Evolutionary conservation across 805 yeast species (phyloP).

Genomic region (Candida wancherniae): DNA sequence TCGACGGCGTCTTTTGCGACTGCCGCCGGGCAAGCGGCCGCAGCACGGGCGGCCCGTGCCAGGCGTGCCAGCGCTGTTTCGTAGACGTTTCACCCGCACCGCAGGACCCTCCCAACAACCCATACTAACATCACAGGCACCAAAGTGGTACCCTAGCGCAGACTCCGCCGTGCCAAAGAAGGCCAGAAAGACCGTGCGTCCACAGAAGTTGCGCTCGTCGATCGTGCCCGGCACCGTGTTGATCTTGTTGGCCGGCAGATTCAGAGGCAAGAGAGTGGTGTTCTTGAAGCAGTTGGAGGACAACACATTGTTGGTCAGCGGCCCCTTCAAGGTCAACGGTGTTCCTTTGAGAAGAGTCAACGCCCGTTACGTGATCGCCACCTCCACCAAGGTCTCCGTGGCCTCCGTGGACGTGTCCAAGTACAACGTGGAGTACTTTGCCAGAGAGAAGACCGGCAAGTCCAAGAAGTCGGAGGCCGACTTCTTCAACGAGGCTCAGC

Average conservation of each 20-base stretch:
- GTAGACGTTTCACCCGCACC: too few relatives aligned
- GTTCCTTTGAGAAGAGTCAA: slow-evolving; percentile 99
- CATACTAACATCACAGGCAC: slow-evolving; percentile 47
- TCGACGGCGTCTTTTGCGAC: too few relatives aligned
- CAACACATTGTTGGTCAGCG: slow-evolving; percentile 94
- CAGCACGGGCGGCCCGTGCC: too few relatives aligned
- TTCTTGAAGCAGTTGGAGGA: slow-evolving; percentile 95
- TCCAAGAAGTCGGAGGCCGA: slow-evolving; percentile 85
- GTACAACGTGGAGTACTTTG: slow-evolving; percentile 92
- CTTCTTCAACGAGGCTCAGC: slow-evolving; percentile 72
- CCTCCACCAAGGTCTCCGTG: slow-evolving; percentile 87
- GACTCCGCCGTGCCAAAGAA: slow-evolving; percentile 82
- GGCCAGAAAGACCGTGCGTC: slow-evolving; percentile 88
- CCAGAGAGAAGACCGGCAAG: slow-evolving; percentile 86
- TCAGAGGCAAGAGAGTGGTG: slow-evolving; percentile 99
- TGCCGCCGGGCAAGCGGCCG: too few relatives aligned
- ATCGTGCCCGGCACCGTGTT: slow-evolving; percentile 97
- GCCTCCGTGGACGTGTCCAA: slow-evolving; percentile 79
- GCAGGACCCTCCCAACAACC: background rate
- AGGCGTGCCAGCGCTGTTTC: too few relatives aligned
- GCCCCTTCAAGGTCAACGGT: slow-evolving; percentile 99
- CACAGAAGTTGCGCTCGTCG: slow-evolving; percentile 93
- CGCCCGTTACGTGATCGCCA: slow-evolving; percentile 97
- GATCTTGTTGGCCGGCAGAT: slow-evolving; percentile 97
- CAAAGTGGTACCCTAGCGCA: slow-evolving; percentile 94